Conservation (phyloP, 148 eudicot species). For the Vaccinium macrocarpon region DNA sequence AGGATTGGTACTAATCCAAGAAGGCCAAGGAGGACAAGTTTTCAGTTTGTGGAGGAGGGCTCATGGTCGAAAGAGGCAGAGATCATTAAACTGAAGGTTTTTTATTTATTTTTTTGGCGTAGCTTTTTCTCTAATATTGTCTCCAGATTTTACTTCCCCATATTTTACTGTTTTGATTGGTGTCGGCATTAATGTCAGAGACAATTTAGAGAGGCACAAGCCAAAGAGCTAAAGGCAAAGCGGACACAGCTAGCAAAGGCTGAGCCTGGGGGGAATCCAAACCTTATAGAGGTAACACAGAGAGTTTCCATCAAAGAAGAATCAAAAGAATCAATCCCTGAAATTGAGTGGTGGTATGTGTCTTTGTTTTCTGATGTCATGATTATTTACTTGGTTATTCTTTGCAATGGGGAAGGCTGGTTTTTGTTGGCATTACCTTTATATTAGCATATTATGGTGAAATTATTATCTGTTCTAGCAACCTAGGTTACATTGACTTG, state of each 20-base stretch:
- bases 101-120: neutral
- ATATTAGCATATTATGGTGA: neutral
- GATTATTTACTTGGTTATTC: neutral
- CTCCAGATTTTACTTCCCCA: neutral
- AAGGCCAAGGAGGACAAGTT: constrained; percentile 75
- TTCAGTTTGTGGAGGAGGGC: constrained; percentile 96
- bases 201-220: constrained; percentile 97
- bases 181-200: constrained; percentile 39
- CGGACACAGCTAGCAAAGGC: constrained; percentile 92
- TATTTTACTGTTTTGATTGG: constrained; percentile 15
- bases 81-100: constrained; percentile 74
- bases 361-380: constrained; percentile 1
- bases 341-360: constrained; percentile 95
- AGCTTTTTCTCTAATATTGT: neutral
- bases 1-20: constrained; percentile 78
- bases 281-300: constrained; percentile 83
- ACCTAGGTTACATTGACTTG: neutral
- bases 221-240: constrained; percentile 82
- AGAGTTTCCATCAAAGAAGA: constrained; percentile 74
- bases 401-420: neutral
- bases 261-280: constrained; percentile 92
- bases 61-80: constrained; percentile 96
- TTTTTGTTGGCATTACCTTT: neutral
- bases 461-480: neutral
- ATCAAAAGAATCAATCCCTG: constrained; percentile 81